A percentile compares a stretch with the other conserved stretches of the same genome.
Conservation (phyloP, 345 rosid genomes). For the Eucalyptus cloeziana region DNA sequence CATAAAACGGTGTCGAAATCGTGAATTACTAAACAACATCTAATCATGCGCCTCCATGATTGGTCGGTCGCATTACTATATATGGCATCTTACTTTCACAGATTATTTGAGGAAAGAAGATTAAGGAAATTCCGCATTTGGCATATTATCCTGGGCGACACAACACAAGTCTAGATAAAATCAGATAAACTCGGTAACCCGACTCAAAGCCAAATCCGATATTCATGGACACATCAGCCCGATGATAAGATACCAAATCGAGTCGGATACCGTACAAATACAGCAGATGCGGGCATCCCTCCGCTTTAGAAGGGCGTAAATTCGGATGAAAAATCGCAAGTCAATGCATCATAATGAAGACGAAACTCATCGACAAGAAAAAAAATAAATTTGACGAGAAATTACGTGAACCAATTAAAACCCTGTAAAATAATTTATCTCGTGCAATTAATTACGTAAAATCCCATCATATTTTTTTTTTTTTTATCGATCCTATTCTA, state of each 20-base stretch:
- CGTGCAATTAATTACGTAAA: background rate
- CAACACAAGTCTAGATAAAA: background rate
- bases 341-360: rapidly evolving
- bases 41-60: background rate
- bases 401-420: background rate
- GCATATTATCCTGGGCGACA: background rate
- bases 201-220: background rate
- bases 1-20: background rate
- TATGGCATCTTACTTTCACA: background rate
- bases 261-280: background rate
- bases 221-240: background rate
- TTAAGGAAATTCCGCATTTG: background rate
- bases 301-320: background rate
- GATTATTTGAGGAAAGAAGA: rapidly evolving
- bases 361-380: rapidly evolving
- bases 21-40: background rate
- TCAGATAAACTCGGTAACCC: background rate
- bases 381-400: background rate
- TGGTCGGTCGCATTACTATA: background rate
- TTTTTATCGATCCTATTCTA: no score
- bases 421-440: background rate
- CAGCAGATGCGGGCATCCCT: rapidly evolving
- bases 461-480: background rate
- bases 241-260: background rate
- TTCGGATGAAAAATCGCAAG: no score